Evolutionary conservation across 2,329 filamentous ascomycete species (phyloP).

Genomic region (Tolypocladium capitatum): DNA sequence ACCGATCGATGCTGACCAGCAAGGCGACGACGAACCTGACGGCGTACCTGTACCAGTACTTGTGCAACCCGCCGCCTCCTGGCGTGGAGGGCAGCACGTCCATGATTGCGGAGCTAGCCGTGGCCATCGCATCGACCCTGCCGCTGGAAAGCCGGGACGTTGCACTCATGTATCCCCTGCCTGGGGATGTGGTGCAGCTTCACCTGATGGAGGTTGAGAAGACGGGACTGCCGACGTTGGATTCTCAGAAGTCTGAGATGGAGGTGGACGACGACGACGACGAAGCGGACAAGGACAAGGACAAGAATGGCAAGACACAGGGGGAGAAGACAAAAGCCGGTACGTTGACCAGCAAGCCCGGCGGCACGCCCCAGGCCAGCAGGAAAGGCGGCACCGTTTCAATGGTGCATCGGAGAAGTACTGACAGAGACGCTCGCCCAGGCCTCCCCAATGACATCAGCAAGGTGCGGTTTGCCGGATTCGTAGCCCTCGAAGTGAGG

Average conservation of each 20-base stretch:
- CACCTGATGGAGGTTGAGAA: slow-evolving; percentile 84
- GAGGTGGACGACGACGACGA: slow-evolving; percentile 28
- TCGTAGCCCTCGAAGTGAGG: slow-evolving; percentile 61
- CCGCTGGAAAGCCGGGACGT: slow-evolving; percentile 88
- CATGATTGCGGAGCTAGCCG: slow-evolving; percentile 85
- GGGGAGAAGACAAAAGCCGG: slow-evolving; percentile 33
- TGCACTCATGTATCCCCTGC: slow-evolving; percentile 70
- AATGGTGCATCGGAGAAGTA: slow-evolving; percentile 15
- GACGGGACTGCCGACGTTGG: slow-evolving; percentile 47
- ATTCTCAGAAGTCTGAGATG: slow-evolving; percentile 26
- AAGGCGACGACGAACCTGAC: slow-evolving; percentile 56
- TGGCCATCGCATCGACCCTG: slow-evolving; percentile 74
- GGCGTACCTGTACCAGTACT: slow-evolving; percentile 55
- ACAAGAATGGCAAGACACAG: slow-evolving; percentile 28
- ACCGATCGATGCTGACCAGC: slow-evolving; percentile 56
- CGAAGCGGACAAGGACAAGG: slow-evolving; percentile 26
- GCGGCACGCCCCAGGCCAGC: slow-evolving; percentile 2
- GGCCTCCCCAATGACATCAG: slow-evolving; percentile 30
- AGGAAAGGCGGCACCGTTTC: slow-evolving; percentile 15
- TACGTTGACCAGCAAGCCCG: slow-evolving; percentile 20
- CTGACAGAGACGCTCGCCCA: slow-evolving; percentile 26
- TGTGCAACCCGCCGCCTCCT: slow-evolving; percentile 62
- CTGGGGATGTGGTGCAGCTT: slow-evolving; percentile 55
- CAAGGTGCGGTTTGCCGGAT: slow-evolving; percentile 63
- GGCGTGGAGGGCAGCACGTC: slow-evolving; percentile 79